Conservation (phyloP, 2,329 filamentous ascomycete genomes). For the Aspergillus quadricinctus region DNA sequence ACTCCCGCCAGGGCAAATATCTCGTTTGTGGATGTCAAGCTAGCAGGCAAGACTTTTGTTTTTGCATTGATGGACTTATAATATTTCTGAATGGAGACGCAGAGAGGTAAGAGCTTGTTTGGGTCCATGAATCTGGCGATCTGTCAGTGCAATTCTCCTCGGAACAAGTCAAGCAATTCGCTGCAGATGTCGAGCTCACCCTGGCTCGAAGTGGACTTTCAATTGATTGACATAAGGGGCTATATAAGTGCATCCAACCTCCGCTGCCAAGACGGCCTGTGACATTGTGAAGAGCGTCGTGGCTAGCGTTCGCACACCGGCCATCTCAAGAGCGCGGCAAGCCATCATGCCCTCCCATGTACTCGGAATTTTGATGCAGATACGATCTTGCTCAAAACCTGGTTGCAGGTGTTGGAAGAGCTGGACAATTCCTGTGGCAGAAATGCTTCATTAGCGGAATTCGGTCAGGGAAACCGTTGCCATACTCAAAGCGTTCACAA, state of each 20-base stretch:
- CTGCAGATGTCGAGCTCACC: conserved; percentile 14
- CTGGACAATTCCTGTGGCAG: conserved; percentile 45
- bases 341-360: conserved; percentile 63
- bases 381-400: conserved; percentile 43
- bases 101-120: conserved; percentile 43
- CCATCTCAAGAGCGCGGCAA: conserved; percentile 50
- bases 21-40: conserved; percentile 54
- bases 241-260: conserved; percentile 58
- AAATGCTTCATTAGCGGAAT: not conserved
- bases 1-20: conserved; percentile 56
- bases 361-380: conserved; percentile 61
- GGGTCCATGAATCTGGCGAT: conserved; percentile 22
- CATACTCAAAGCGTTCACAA: conserved; percentile 51
- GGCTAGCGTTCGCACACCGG: conserved; percentile 56
- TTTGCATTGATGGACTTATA: conserved; percentile 40
- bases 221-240: conserved; percentile 63
- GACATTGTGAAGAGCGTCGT: conserved; percentile 61
- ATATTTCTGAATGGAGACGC: conserved; percentile 50
- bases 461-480: not conserved
- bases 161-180: not conserved
- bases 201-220: conserved; percentile 55
- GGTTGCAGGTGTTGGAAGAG: conserved; percentile 46
- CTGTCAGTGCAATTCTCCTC: not conserved
- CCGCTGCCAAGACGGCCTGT: conserved; percentile 56
- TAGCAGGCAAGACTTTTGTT: conserved; percentile 55